Base-by-base conservation (phyloP, 2,329 filamentous ascomycete species). In the Hypoxylon sp. region DNA sequence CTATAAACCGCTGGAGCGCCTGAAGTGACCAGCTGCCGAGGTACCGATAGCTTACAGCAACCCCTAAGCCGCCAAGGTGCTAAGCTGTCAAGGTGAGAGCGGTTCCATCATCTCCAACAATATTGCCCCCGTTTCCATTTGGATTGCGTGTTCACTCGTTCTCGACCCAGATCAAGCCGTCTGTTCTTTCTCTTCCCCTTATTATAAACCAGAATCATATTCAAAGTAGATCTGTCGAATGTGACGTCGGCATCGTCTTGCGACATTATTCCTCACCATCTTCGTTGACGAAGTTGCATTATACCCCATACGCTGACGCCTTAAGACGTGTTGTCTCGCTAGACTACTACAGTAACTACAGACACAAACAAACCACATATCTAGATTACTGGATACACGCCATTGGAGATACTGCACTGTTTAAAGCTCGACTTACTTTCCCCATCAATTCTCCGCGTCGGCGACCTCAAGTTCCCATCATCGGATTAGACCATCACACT, bases 261-360 rank as follows among this genome's bases (percentile, higher is more conserved):
- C 20, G 18, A n/a, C 20, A 21, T 15, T 41, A 41, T 21, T 46
- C 41, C 21, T 43, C 40, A 21, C 21, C 48, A 11, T 49, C 51
- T 59, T 62, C 59, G 55, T 59, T 62, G 59, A 59, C 55, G 55
- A 62, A 55, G 50, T 42, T 21, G n/a, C 20, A 42, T 17, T 15
- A 35, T 49, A 55, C 26, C 31, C 31, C 31, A 37, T 47, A 38
- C 21, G 17, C 38, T 27, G 21, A 29, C 43, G 23, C 37, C 38
- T 27, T 47, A 29, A 43, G 15, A 10, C 21, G 27, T 52, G 35
- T 45, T 52, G 46, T 54, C 54, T 61, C 58, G 53, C 29, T 37
- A 48, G 26, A 31, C 21, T 42, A 24, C 24, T 17, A 40, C 46
- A 17, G 31, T 15, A 35, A 17, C n/a, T 17, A 31, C 13, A 31